Evolutionary conservation across 345 rosid species (phyloP).

Genomic region (Rubroshorea leprosula): DNA sequence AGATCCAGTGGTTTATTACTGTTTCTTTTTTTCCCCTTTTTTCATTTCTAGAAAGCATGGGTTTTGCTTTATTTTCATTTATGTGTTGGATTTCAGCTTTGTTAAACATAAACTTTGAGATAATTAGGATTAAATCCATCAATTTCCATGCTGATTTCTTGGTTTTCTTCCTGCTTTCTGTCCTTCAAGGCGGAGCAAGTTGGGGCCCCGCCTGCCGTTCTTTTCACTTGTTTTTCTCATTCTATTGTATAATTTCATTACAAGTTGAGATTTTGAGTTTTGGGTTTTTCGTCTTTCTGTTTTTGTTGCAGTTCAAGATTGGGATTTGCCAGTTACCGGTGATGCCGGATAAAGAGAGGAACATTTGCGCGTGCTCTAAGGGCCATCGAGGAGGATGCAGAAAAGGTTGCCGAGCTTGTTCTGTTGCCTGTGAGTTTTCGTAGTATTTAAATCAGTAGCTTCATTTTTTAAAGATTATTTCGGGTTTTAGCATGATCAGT

Average conservation of each 20-base stretch:
- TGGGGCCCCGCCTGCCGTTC: conserved; percentile 68
- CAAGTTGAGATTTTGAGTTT: conserved; percentile 6
- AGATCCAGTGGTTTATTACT: too few species aligned
- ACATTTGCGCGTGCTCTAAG: conserved; percentile 67
- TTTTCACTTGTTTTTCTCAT: background rate
- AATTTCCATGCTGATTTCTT: too few species aligned
- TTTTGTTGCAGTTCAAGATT: conserved; percentile 55
- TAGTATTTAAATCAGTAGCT: conserved; percentile 22
- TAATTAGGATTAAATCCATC: too few species aligned
- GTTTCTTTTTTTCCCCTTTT: too few species aligned
- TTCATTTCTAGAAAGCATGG: too few species aligned
- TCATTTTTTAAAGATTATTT: conserved; percentile 51
- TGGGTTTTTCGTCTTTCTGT: conserved; percentile 4
- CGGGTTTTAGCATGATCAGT: conserved; percentile 45
- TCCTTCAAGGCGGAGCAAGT: conserved; percentile 78
- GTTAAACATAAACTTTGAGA: too few species aligned
- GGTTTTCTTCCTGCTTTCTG: too few species aligned
- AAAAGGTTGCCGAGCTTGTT: conserved; percentile 70
- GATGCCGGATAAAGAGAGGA: conserved; percentile 66
- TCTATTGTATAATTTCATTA: background rate
- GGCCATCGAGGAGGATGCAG: conserved; percentile 67
- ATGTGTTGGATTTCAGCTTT: too few species aligned
- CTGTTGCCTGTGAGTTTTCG: conserved; percentile 62
- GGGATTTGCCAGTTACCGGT: conserved; percentile 79
- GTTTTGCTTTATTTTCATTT: too few species aligned